Evolutionary conservation across 768 basidiomycete genomes (phyloP).

Genomic region (Suillus hirtellus): DNA sequence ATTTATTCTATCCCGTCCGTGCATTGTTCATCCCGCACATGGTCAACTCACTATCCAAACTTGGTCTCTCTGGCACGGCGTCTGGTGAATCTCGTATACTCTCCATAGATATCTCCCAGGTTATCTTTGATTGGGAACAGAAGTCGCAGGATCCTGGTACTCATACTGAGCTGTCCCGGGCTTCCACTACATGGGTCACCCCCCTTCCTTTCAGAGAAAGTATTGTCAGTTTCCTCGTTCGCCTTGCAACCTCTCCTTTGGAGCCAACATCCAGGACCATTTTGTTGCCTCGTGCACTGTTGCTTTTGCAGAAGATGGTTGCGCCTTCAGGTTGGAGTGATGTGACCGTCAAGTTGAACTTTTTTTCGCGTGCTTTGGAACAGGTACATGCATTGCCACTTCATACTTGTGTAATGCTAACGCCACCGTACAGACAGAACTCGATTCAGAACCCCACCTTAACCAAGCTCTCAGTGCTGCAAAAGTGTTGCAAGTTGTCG

Average conservation of each 20-base stretch:
- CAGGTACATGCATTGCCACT: conserved; percentile 49
- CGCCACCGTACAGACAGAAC: conserved; percentile 55
- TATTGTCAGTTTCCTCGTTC: conserved; percentile 94
- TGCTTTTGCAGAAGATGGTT: conserved; percentile 74
- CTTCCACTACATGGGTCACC: conserved; percentile 57
- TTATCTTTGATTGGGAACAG: conserved; percentile 94
- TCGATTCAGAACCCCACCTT: conserved; percentile 64
- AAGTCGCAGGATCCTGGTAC: conserved; percentile 39
- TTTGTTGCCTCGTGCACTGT: conserved; percentile 63
- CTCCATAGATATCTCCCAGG: conserved; percentile 88
- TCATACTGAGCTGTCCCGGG: conserved; percentile 29
- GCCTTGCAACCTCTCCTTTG: conserved; percentile 72
- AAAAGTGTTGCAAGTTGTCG: conserved; percentile 85
- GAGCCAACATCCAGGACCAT: conserved; percentile 41
- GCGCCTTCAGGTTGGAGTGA: conserved; percentile 87
- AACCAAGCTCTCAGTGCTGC: conserved; percentile 76
- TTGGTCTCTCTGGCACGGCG: conserved; percentile 75
- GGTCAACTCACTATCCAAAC: conserved; percentile 83
- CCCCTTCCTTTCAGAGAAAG: conserved; percentile 83
- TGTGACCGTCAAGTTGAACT: conserved; percentile 88
- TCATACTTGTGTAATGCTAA: conserved; percentile 11
- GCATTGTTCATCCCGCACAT: conserved; percentile 93
- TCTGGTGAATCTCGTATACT: conserved; percentile 80
- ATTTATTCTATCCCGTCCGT: conserved; percentile 91
- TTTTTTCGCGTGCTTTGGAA: conserved; percentile 83